These are phyloP conservation scores for Globisporangium viniferum DNA, from an alignment of 352 stramenopile species.

Conservation along the genomic window DNA sequence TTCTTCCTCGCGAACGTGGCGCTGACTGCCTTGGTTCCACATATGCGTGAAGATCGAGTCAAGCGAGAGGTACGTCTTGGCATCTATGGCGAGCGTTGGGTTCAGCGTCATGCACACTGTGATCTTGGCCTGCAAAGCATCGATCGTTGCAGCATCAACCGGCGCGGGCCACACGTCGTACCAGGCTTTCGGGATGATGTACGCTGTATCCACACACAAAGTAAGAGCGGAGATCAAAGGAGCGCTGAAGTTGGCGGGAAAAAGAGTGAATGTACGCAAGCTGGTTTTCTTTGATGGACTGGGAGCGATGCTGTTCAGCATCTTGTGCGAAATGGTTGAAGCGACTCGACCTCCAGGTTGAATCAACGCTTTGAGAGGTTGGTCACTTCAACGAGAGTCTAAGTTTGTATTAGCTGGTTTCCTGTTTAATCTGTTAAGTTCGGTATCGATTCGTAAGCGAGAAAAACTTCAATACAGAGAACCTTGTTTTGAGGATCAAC, in stretches of 20 bases:
- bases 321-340: neutral
- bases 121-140: neutral
- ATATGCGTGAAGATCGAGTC: too few relatives aligned
- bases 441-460: slow-evolving; percentile 6
- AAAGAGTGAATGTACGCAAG: neutral
- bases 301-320: neutral
- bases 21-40: too few relatives aligned
- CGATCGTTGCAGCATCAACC: neutral
- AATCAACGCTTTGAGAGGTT: neutral
- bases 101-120: neutral
- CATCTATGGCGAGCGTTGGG: neutral
- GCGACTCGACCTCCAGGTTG: too few relatives aligned
- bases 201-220: neutral
- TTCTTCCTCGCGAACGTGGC: too few relatives aligned
- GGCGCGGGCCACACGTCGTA: neutral
- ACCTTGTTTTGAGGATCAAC: neutral
- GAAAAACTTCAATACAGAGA: slow-evolving; percentile 1
- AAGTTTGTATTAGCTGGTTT: neutral
- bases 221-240: too few relatives aligned
- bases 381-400: neutral
- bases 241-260: too few relatives aligned
- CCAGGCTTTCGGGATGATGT: neutral
- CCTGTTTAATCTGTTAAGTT: neutral
- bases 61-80: neutral
- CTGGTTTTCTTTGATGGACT: neutral